phyloP scores from a whole-genome alignment of 306 rosid genomes.

The Dryas drummondii region DNA sequence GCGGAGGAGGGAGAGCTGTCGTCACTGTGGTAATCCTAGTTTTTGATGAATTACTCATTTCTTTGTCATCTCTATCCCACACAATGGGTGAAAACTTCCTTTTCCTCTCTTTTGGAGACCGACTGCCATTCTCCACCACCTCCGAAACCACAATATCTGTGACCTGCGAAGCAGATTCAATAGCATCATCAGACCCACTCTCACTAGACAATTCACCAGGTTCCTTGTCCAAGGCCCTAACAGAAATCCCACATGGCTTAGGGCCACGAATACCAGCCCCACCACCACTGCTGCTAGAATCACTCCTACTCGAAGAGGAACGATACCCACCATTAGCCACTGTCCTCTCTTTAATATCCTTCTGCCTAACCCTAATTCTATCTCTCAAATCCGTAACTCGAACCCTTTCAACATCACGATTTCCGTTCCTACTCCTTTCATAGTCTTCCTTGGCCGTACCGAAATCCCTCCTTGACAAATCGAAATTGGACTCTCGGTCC shows the following conservation, averaged over 20 bases:
- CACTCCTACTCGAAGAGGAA: constrained; percentile 63
- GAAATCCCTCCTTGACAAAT: constrained; percentile 41
- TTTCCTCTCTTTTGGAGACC: constrained; percentile 55
- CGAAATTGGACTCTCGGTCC: constrained; percentile 69
- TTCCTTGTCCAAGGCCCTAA: constrained; percentile 62
- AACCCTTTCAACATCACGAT: constrained; percentile 44
- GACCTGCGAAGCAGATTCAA: constrained; percentile 49
- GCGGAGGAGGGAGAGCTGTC: constrained; percentile 51
- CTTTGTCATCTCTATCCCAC: constrained; percentile 91
- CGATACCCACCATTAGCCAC: constrained; percentile 49
- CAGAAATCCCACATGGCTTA: constrained; percentile 50
- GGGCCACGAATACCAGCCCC: constrained; percentile 46
- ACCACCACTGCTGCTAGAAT: constrained; percentile 60
- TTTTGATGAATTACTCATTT: constrained; percentile 37
- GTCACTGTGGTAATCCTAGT: constrained; percentile 36
- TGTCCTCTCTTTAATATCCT: constrained; percentile 58
- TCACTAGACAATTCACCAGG: constrained; percentile 98
- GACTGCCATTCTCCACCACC: constrained; percentile 47
- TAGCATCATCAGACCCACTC: constrained; percentile 88
- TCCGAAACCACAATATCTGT: constrained; percentile 38
- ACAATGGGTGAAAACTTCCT: constrained; percentile 89
- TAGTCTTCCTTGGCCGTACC: constrained; percentile 58
- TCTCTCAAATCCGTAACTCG: constrained; percentile 59
- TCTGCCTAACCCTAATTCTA: constrained; percentile 57
- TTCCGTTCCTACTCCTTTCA: constrained; percentile 57